Evolutionary conservation across 495 filamentous ascomycete genomes (phyloP).

Genomic region (Bryoglossum gracile): DNA sequence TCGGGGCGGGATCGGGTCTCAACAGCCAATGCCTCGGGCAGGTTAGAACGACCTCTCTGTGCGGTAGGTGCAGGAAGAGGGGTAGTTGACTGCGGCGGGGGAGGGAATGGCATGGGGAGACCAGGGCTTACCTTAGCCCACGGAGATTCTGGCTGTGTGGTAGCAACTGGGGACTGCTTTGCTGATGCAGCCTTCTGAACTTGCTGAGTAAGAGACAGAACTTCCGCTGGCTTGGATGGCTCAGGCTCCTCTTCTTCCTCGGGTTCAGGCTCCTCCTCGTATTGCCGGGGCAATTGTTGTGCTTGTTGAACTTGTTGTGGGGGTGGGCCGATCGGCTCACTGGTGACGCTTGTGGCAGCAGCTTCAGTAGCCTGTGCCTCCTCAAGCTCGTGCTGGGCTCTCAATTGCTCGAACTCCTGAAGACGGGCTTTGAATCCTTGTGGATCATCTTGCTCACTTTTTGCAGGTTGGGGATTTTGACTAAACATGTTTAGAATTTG

Average conservation of each 20-base stretch:
- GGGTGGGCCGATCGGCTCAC: slow-evolving; percentile 20
- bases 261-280: slow-evolving; percentile 17
- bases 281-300: slow-evolving; percentile 8
- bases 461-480: slow-evolving; percentile 39
- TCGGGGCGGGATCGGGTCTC: slow-evolving; percentile 67
- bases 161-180: slow-evolving; percentile 48
- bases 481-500: slow-evolving; percentile 29
- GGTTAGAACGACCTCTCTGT: slow-evolving; percentile 72
- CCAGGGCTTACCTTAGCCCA: slow-evolving; percentile 55
- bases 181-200: slow-evolving; percentile 69
- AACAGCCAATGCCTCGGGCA: slow-evolving; percentile 71
- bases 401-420: slow-evolving; percentile 47
- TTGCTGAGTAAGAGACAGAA: slow-evolving; percentile 74
- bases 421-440: slow-evolving; percentile 46
- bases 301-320: slow-evolving; percentile 14
- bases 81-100: slow-evolving; percentile 62
- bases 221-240: slow-evolving; percentile 20
- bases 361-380: slow-evolving; percentile 25
- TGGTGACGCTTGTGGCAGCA: slow-evolving; percentile 1
- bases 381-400: slow-evolving; percentile 49
- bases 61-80: slow-evolving; percentile 82
- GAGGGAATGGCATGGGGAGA: slow-evolving; percentile 74
- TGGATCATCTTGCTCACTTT: slow-evolving; percentile 35
- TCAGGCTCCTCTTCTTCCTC: slow-evolving; percentile 22
- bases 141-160: slow-evolving; percentile 44